These are phyloP conservation scores for Jacaranda copaia DNA, from an alignment of 257 asterid species.

Conservation along the genomic window DNA sequence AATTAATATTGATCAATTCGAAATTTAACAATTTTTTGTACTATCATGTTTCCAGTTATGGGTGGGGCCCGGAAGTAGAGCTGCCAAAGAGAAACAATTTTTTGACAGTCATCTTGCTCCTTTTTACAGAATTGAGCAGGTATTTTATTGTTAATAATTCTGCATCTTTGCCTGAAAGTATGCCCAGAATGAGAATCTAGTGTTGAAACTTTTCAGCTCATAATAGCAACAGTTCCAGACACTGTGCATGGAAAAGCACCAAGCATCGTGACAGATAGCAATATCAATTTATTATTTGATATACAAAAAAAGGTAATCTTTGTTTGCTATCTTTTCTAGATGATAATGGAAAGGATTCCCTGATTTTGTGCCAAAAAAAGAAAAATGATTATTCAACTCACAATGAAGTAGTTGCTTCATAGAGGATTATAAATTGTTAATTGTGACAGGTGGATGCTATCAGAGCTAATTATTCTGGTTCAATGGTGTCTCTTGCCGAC, in stretches of 20 bases:
- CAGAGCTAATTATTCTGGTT: slow-evolving; percentile 83
- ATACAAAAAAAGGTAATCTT: slow-evolving; percentile 81
- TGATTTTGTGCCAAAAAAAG: background rate
- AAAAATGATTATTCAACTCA: background rate
- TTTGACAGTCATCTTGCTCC: slow-evolving; percentile 96
- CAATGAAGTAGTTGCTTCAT: slow-evolving; percentile 15
- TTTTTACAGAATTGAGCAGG: slow-evolving; percentile 99
- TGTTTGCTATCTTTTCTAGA: slow-evolving; percentile 22
- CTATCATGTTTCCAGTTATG: slow-evolving; percentile 68
- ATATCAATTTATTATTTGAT: slow-evolving; percentile 84
- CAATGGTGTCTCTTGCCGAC: slow-evolving; percentile 84
- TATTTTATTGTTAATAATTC: slow-evolving; percentile 32
- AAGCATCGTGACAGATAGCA: slow-evolving; percentile 85
- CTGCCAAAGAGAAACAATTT: slow-evolving; percentile 92
- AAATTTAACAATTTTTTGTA: slow-evolving; percentile 16
- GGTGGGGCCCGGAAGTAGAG: slow-evolving; percentile 99
- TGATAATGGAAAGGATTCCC: slow-evolving; percentile 7
- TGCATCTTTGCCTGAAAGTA: slow-evolving; percentile 11
- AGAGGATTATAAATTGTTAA: slow-evolving; percentile 20
- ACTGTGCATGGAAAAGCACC: slow-evolving; percentile 71
- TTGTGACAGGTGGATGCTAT: slow-evolving; percentile 86
- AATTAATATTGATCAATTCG: slow-evolving; percentile 3
- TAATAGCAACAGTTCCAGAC: slow-evolving; percentile 81
- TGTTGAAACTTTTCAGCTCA: slow-evolving; percentile 73
- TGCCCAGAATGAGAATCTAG: slow-evolving; percentile 26